Base-by-base conservation (phyloP, 768 basidiomycete species). In the Russula lepida region DNA sequence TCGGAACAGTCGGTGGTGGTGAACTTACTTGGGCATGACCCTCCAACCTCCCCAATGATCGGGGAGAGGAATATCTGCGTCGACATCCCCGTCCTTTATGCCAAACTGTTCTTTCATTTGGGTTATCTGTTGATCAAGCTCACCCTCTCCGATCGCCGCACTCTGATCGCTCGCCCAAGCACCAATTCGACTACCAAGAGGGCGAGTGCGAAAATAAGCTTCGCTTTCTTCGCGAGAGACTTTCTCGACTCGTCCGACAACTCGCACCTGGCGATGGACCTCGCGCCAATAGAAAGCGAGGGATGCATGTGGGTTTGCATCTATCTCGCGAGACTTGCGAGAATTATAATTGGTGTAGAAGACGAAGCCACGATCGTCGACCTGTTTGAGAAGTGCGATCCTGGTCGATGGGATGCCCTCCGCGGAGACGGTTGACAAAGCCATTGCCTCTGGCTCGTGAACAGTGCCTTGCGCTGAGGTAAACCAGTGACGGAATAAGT, bases 271-370 rank as follows among this genome's bases (percentile, higher is more conserved):
- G 56, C 85, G 79, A 59, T 85, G 82, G 13, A 92, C 77, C 71
- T 94, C 92, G 54, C 83, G 75, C 97, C 95, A 98, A 76, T 95
- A 97, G 69, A 98, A 91, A 11, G 86, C 85, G 21, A 95, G 76
- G 1, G 90, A 84, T 5, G 88, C 93, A 70, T 85, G 77, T 0
- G 91, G 90, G 69, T 94, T 94, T 41, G 75, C 79, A 6, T 73
- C 59, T 30, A 98, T 79, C 71, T 98, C 97, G 44, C 74, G 70
- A 3, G 92, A 93, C 75, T 98, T 99, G 66, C 95, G 84, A 12
- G 93, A 95, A 43, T 84, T 82, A 76, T 98, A 98, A 75, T 99
- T 99, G 33, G 95, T 98, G 80, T 82, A 99, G 76, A 98, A 97
- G 59, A 95, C 83, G 76, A 98, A 98, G 54, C 97, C 97, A 57